phyloP scores from a whole-genome alignment of 2,329 filamentous ascomycete species.

The Arthrobotrys conoides region DNA sequence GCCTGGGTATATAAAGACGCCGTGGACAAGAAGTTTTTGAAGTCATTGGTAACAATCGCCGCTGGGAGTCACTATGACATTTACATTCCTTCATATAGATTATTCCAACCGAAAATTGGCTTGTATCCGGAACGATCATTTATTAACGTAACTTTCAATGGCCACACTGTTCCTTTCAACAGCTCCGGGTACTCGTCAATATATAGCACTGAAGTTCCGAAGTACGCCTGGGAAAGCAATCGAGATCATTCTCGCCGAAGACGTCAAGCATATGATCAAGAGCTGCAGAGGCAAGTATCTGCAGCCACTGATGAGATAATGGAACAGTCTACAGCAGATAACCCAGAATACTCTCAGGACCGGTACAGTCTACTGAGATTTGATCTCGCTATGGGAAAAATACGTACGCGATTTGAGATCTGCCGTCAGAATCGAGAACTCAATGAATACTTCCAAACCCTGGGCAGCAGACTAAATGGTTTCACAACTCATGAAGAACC shows the following conservation, averaged over 20 bases:
- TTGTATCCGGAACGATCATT: background rate
- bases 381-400: background rate
- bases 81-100: background rate
- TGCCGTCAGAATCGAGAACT: conserved; percentile 14
- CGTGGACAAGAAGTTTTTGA: conserved; percentile 2
- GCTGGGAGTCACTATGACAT: background rate
- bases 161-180: background rate
- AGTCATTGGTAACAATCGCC: conserved; percentile 22
- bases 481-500: background rate
- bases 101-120: conserved; percentile 25
- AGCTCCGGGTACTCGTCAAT: background rate
- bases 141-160: background rate
- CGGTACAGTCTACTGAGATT: background rate
- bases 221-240: background rate
- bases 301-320: background rate
- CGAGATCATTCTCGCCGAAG: background rate
- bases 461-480: background rate
- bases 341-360: background rate
- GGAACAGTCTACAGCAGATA: background rate
- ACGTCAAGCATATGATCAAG: background rate
- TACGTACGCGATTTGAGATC: conserved; percentile 1
- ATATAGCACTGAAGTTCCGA: background rate
- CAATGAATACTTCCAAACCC: background rate
- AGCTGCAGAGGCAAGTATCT: background rate
- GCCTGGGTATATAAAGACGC: conserved; percentile 5